Percentiles rank a stretch among this genome's conserved stretches.
Evolutionary conservation across 352 stramenopile genomes (phyloP).

Genomic region (Pythium diclinum): DNA sequence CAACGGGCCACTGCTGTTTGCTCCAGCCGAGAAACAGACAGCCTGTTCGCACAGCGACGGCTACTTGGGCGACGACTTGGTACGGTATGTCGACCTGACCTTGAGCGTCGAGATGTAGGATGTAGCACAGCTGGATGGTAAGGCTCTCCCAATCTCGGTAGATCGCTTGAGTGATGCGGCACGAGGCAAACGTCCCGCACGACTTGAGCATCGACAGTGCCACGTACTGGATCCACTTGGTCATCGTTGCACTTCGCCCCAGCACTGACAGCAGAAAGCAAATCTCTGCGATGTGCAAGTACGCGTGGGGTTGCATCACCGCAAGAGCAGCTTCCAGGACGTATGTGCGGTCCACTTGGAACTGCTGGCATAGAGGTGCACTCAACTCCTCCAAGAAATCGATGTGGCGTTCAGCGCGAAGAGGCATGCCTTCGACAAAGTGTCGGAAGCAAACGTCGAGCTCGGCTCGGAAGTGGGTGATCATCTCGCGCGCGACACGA

Average conservation of each 20-base stretch:
- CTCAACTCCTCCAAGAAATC: slow-evolving; percentile 75
- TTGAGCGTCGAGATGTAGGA: slow-evolving; percentile 65
- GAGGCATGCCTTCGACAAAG: slow-evolving; percentile 25
- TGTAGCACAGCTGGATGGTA: slow-evolving; percentile 78
- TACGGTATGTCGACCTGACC: slow-evolving; percentile 50
- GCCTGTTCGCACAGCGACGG: slow-evolving; percentile 66
- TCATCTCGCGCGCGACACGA: slow-evolving; percentile 81
- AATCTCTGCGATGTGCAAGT: slow-evolving; percentile 79
- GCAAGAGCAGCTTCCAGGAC: slow-evolving; percentile 73
- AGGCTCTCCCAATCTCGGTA: slow-evolving; percentile 83
- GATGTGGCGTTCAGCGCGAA: slow-evolving; percentile 38
- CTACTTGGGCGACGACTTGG: slow-evolving; percentile 52
- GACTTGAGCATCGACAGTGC: slow-evolving; percentile 78
- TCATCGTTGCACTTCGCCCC: slow-evolving; percentile 44
- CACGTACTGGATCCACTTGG: slow-evolving; percentile 82
- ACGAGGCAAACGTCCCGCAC: slow-evolving; percentile 74
- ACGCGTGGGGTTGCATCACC: slow-evolving; percentile 78
- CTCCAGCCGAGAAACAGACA: slow-evolving; percentile 77
- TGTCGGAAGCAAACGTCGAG: slow-evolving; percentile 47
- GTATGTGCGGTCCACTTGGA: slow-evolving; percentile 76
- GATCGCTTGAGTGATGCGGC: slow-evolving; percentile 67
- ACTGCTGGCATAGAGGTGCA: slow-evolving; percentile 69
- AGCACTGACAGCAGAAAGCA: slow-evolving; percentile 77
- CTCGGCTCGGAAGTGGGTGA: slow-evolving; percentile 72
- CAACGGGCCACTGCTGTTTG: slow-evolving; percentile 51